Conservation (phyloP, 2,329 filamentous ascomycete genomes). For the Claviceps arundinis region DNA sequence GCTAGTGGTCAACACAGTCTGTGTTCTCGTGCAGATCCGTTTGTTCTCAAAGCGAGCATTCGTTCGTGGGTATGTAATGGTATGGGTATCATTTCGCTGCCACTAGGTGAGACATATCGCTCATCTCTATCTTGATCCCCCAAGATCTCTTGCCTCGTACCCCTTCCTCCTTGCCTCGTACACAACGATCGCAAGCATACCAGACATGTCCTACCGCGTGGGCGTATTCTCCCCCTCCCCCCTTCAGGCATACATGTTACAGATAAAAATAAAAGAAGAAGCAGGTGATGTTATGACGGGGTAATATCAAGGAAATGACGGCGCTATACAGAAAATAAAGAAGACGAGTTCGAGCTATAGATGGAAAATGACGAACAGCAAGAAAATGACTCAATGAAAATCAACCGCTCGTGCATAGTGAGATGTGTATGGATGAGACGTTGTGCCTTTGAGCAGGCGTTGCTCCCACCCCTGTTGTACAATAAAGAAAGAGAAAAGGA, state of each 20-base stretch:
- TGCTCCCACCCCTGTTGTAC: neutral
- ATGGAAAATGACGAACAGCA: conserved; percentile 2
- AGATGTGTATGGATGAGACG: neutral
- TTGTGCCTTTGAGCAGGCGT: neutral
- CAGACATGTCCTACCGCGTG: neutral
- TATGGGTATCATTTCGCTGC: too few species aligned
- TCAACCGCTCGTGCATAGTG: conserved; percentile 4
- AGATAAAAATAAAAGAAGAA: neutral
- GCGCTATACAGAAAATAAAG: conserved; percentile 5
- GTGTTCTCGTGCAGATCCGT: too few species aligned
- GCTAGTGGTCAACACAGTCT: too few species aligned
- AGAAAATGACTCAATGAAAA: conserved; percentile 6
- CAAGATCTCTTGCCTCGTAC: neutral
- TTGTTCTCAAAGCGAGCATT: too few species aligned
- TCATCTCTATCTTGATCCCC: too few species aligned
- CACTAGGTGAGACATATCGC: too few species aligned
- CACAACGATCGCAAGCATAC: too few species aligned
- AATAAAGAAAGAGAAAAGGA: too few species aligned
- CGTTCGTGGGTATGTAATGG: too few species aligned
- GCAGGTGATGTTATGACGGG: neutral
- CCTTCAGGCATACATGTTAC: neutral
- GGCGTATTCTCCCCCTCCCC: too few species aligned
- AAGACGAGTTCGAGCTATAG: neutral
- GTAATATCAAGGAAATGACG: neutral
- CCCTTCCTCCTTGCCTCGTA: neutral